Evolutionary conservation across 176 grass and related monocot genomes (phyloP).

Genomic region (Musa itinerans): DNA sequence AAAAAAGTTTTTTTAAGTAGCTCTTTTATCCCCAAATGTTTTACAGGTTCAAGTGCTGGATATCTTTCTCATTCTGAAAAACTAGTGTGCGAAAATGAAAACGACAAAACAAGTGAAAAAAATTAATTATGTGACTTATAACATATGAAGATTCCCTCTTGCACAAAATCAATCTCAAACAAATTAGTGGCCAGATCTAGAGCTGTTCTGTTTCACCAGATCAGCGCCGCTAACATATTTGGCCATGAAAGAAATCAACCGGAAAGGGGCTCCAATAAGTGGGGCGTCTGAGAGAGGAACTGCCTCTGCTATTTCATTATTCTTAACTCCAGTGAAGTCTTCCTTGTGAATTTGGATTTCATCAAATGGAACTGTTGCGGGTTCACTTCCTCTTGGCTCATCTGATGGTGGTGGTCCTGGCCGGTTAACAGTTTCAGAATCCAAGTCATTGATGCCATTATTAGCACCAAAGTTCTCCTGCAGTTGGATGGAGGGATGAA

Average conservation of each 20-base stretch:
- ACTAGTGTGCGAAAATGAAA: background rate
- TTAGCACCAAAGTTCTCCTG: conserved; percentile 11
- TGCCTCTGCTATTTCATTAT: conserved; percentile 21
- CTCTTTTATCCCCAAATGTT: background rate
- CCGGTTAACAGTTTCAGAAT: conserved; percentile 29
- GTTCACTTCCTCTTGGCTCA: conserved; percentile 41
- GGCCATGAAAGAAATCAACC: conserved; percentile 86
- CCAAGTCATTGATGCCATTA: conserved; percentile 6
- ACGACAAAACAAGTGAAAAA: background rate
- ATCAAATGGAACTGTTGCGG: conserved; percentile 44
- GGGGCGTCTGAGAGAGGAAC: conserved; percentile 76
- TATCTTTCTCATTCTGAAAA: background rate
- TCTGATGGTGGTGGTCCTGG: conserved; percentile 29
- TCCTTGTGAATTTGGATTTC: conserved; percentile 70
- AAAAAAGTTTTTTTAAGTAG: background rate
- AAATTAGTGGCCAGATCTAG: background rate
- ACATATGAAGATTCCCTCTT: background rate
- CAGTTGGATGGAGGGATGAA: background rate
- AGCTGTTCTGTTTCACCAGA: conserved; percentile 52
- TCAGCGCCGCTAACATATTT: conserved; percentile 83
- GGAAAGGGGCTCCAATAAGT: conserved; percentile 74
- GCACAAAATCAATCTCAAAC: conserved; percentile 15
- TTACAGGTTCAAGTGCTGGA: background rate
- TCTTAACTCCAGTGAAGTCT: conserved; percentile 4
- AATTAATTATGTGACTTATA: background rate